Evolutionary conservation across 1,284 basidiomycete species (phyloP), one percentile per base, ranked within the genome.

Genomic region (Naganishia cerealis): DNA sequence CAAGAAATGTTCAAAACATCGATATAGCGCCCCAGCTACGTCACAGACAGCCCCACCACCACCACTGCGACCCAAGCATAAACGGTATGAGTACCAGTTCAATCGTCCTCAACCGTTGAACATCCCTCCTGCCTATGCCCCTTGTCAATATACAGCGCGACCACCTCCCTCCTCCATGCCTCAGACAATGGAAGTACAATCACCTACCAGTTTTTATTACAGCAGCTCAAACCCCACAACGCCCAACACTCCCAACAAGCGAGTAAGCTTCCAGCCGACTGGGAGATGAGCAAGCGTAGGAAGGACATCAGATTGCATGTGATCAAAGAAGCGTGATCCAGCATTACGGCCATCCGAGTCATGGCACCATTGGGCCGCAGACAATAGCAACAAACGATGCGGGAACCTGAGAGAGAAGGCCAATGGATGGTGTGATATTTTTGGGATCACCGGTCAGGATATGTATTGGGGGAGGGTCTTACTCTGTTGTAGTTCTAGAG

Each of bases 1-100:
- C 50, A 63, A 42, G 50, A 63, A 63, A 53, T 63, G 61, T 39
- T 63, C 61, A n/a, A 63, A 53, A 53, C 61, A 63, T 53, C 50
- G 50, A 18, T 63, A 29, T 18, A 42, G 16, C 33, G n/a, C 46
- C n/a, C 9, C 21, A 12, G n/a, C 39, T 15, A 63, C 26, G 26
- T 29, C 46, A 24, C 24, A n/a, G 7, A 21, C 46, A 24, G 9
- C 15, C 15, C 39, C 21, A 24, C 21, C 21, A 4, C 39, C 61
- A n/a, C 29, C 38, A 29, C 38, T 26, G 16, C 50, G 7, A 16
- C 38, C n/a, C 38, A 63, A 63, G 29, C 61, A 39, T 13, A 63
- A 63, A 42, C 33, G 13, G 10, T 26, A 63, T 21, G 38, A 42
- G 24, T 40, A 54, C 15, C 26, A 39, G 6, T n/a, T 26, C 29